Base-by-base conservation (phyloP, 2,329 filamentous ascomycete genomes). In the Xylariomycetidae sp. region DNA sequence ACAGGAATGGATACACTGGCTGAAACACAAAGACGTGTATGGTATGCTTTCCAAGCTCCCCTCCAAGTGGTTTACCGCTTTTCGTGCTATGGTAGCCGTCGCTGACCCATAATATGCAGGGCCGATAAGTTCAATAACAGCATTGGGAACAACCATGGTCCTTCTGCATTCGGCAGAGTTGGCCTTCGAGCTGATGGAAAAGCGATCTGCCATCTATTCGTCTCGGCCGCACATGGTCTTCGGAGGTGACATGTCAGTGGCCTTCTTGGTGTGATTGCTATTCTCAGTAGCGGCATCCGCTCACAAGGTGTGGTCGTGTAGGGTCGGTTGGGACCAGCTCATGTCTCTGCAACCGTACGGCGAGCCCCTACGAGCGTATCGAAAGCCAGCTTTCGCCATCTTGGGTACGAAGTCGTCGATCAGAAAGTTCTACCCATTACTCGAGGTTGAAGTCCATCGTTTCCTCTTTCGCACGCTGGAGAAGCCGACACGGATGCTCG, bases 1-100 rank as follows among this genome's bases (percentile, higher is more conserved):
- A 5, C 52, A 47, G 4, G 61, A 65, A 37, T 62, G 54, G 38
- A 40, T 56, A 28, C 62, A 66, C 34, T 68, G 63, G 63, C 31
- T 60, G 19, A 57, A 60, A 37, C 56, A 60, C 37, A 65, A 61
- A 32, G 54, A 63, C 5, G 26, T 43, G 0, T 63, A 65, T 25
- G 43, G 43, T 43, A 6, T 17, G 39, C 29, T 8, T 23, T 23
- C 20, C 8, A 23, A 12, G 20, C 12, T 23, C 8, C 20, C 20
- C 8, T 12, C 8, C 8, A 12, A 23, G 20, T 23, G 20, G 8
- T 23, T 23, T 12, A 12, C 8, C 20, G 20, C 20, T 12, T 12
- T 23, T 12, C 20, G 20, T 8, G 20, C 20, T 8, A 12, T n/a
- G n/a, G n/a, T n/a, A 23, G 12, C 12, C 8, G 8, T 23, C 8